phyloP scores from a whole-genome alignment of 768 basidiomycete species.

The Mycena floridula region DNA sequence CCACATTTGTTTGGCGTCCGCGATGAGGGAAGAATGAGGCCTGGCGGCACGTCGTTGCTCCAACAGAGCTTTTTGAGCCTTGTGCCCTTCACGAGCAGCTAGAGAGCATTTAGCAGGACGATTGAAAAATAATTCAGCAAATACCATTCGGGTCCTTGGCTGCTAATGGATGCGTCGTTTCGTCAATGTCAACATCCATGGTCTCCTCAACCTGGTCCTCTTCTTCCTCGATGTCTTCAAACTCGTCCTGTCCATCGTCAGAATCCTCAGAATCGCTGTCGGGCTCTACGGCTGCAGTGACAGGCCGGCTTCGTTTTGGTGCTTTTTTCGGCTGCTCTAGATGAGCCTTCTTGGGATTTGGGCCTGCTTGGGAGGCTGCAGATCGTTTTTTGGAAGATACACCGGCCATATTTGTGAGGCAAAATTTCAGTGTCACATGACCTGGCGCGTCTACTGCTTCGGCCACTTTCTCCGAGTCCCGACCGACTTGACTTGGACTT shows the following conservation, averaged over 20 bases:
- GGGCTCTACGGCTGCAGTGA: constrained; percentile 34
- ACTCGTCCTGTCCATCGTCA: constrained; percentile 25
- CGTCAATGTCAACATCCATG: constrained; percentile 24
- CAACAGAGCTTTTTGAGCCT: constrained; percentile 58
- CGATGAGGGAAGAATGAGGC: constrained; percentile 66
- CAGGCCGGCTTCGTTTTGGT: constrained; percentile 57
- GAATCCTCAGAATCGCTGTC: constrained; percentile 38
- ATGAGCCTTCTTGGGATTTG: constrained; percentile 48
- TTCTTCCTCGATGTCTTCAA: constrained; percentile 26
- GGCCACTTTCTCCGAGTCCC: no score
- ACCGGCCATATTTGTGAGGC: no score
- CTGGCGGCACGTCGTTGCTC: constrained; percentile 72
- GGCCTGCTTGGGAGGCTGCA: constrained; percentile 39
- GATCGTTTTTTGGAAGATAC: constrained; percentile 41
- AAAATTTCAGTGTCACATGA: no score
- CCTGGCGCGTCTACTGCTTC: no score
- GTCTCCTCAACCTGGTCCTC: constrained; percentile 19
- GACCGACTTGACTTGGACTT: no score
- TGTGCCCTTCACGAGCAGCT: constrained; percentile 68
- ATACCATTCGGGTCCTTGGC: constrained; percentile 60
- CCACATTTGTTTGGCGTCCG: constrained; percentile 75
- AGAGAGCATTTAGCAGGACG: constrained; percentile 4
- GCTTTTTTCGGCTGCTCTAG: constrained; percentile 23
- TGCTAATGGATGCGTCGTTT: constrained; percentile 14
- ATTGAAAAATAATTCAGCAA: constrained; percentile 8